Base-by-base conservation (phyloP, 768 basidiomycete species). In the Amanita molliuscula region DNA sequence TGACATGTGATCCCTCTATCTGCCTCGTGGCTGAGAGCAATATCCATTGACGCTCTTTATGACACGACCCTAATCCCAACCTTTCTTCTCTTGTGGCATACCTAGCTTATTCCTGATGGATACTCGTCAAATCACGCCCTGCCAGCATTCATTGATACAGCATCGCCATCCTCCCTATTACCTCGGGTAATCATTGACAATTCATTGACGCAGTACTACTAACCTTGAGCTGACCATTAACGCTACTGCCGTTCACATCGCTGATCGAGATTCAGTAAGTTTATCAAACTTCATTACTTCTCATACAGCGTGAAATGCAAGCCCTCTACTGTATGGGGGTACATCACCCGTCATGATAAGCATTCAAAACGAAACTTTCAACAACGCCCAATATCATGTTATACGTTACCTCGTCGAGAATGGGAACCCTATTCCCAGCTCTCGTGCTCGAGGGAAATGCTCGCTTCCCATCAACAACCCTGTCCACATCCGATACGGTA, bases 381-480 rank as follows among this genome's bases (percentile, higher is more conserved):
- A 69, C 60, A 3, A 67, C 61, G 11, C 64, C 66, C 45, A 74
- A 56, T 28, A 74, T 46, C 67, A 72, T 71, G 42, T 58, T 61
- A 52, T 67, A 66, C 36, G 57, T 65, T 41, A 66, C 60, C 31
- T 71, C 67, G 59, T 72, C 70, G 37, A 68, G 53, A 44, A 60
- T 55, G 18, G 58, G 50, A 44, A 26, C 37, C n/a, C 37, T 48
- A 26, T 51, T 52, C 18, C 33, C 38, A 56, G 44, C 15, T 34
- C 16, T 45, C 44, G 18, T 18, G 25, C 31, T 23, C 2, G 33
- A 46, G 18, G 16, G 31, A 20, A 18, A 21, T 33, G 15, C 18
- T 20, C 4, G 18, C 13, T 34, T 46, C 44, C 31, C 44, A 46
- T 9, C 44, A 18, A 21, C 18, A 33, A 38, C 34, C 21, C 3